Evolutionary conservation across 345 rosid genomes (phyloP).

Genomic region (Abelmoschus esculentus): DNA sequence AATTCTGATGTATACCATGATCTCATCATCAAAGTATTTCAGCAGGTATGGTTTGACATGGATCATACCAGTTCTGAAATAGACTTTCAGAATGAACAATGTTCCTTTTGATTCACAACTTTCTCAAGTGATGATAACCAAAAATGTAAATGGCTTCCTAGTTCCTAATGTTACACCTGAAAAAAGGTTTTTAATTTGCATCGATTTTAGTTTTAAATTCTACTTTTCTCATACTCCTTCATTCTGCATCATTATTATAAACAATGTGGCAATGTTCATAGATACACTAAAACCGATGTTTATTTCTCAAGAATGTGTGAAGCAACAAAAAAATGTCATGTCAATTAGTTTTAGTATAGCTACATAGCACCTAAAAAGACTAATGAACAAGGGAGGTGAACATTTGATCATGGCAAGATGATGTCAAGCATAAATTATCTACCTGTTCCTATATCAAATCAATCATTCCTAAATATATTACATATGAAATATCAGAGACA

Average conservation of each 20-base stretch:
- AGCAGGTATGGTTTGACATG: conserved; percentile 63
- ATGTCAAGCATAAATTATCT: background rate
- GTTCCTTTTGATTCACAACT: conserved; percentile 4
- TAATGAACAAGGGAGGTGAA: too few relatives aligned
- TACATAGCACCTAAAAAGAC: too few relatives aligned
- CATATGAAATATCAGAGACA: background rate
- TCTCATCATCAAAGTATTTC: conserved; percentile 80
- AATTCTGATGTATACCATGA: conserved; percentile 66
- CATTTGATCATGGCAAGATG: background rate
- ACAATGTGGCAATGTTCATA: too few relatives aligned
- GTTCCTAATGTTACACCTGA: background rate
- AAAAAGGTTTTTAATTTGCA: background rate
- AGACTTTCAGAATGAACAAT: conserved; percentile 19
- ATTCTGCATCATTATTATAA: background rate
- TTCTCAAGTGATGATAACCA: background rate
- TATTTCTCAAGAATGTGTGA: too few relatives aligned
- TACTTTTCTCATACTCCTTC: background rate
- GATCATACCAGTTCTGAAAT: conserved; percentile 24
- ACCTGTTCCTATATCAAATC: background rate
- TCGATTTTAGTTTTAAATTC: background rate
- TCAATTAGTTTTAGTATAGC: too few relatives aligned
- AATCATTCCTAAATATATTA: background rate
- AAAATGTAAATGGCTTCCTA: conserved; percentile 12
- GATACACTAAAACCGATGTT: too few relatives aligned
- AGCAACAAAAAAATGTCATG: too few relatives aligned